These are phyloP conservation scores for Fonsecaea monophora DNA, from an alignment of 2,329 filamentous ascomycete genomes.

Conservation along the genomic window DNA sequence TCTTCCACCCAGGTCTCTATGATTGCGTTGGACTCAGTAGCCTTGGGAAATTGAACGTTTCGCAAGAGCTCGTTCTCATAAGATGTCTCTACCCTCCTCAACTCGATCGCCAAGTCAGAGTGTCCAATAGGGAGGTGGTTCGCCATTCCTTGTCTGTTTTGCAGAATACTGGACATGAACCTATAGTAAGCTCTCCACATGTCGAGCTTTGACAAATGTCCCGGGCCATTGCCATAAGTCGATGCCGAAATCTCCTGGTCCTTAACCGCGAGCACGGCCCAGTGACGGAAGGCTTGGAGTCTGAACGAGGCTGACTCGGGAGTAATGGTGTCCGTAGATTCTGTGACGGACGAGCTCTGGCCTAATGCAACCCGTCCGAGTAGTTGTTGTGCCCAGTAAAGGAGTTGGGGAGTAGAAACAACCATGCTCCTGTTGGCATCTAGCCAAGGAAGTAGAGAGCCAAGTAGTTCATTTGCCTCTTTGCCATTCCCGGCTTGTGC, in stretches of 20 bases:
- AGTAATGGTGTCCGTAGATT: conserved; percentile 12
- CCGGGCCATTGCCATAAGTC: conserved; percentile 34
- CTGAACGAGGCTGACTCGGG: conserved; percentile 44
- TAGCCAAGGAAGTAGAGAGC: conserved; percentile 70
- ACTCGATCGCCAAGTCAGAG: conserved; percentile 72
- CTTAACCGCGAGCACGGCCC: conserved; percentile 43
- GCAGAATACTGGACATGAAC: conserved; percentile 76
- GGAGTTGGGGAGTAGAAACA: conserved; percentile 68
- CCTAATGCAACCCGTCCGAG: conserved; percentile 77
- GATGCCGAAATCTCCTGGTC: conserved; percentile 27
- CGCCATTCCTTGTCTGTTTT: conserved; percentile 49
- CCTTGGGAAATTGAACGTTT: conserved; percentile 83
- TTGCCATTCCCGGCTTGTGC: conserved; percentile 26
- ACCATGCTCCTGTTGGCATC: conserved; percentile 45
- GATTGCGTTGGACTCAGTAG: conserved; percentile 77
- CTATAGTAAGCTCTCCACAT: conserved; percentile 89
- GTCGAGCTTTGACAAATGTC: conserved; percentile 59
- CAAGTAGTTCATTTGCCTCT: conserved; percentile 72
- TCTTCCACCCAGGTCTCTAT: conserved; percentile 82
- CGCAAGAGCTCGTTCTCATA: conserved; percentile 81
- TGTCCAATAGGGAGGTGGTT: conserved; percentile 48
- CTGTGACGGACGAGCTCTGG: conserved; percentile 45
- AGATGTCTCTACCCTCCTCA: conserved; percentile 77
- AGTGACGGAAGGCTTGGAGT: conserved; percentile 57
- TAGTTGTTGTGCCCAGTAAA: conserved; percentile 79